Percentiles rank a stretch among this genome's conserved stretches.
Evolutionary conservation across 2,329 filamentous ascomycete genomes (phyloP).

Genomic region (Alternaria ventricosa): DNA sequence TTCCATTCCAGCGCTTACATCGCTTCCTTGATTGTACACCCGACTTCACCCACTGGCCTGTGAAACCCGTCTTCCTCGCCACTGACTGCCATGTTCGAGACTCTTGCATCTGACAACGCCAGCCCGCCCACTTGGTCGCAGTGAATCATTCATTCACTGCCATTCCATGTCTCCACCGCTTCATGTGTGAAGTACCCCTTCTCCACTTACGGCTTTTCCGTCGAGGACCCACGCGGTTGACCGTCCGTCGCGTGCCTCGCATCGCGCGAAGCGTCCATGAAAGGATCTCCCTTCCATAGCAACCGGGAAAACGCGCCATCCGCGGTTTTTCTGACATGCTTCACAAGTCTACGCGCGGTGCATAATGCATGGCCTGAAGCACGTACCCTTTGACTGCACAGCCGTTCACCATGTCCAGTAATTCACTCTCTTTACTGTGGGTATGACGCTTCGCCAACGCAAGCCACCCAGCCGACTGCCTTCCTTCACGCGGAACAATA

Average conservation of each 20-base stretch:
- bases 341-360: not conserved
- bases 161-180: not conserved
- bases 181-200: not conserved
- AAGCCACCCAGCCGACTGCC: not conserved
- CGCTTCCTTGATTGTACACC: constrained; percentile 5
- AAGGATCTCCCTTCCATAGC: not conserved
- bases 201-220: not conserved
- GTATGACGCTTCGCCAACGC: not conserved
- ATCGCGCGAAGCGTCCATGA: constrained; percentile 6
- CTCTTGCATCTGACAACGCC: constrained; percentile 3
- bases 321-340: not conserved
- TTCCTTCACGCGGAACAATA: not conserved
- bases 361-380: not conserved
- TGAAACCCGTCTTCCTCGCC: not conserved
- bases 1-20: constrained; percentile 16
- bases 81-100: not conserved
- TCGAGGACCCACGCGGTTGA: not conserved
- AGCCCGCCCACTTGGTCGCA: not conserved
- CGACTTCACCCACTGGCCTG: not conserved
- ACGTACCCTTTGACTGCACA: not conserved
- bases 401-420: not conserved
- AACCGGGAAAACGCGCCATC: not conserved
- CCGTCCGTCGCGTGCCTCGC: constrained; percentile 7
- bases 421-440: not conserved
- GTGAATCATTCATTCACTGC: not conserved